Conservation (phyloP, 2,329 filamentous ascomycete species). For the Alternaria consortialis region DNA sequence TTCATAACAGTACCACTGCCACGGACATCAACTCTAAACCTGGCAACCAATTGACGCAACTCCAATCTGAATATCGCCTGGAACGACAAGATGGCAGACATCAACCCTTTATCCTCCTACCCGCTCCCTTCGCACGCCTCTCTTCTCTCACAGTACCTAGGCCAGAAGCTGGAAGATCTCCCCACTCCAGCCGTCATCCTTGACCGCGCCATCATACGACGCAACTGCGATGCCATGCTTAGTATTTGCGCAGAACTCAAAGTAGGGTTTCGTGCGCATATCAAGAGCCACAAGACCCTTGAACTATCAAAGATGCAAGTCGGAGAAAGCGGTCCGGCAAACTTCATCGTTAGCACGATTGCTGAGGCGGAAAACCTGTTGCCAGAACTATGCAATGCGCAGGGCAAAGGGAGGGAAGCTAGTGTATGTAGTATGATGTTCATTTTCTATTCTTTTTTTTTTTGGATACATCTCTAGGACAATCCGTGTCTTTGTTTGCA, state of each 20-base stretch:
- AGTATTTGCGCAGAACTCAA: conserved; percentile 66
- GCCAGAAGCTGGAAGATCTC: conserved; percentile 67
- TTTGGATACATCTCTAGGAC: neutral
- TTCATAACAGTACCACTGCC: neutral
- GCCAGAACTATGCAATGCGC: conserved; percentile 68
- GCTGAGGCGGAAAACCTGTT: conserved; percentile 74
- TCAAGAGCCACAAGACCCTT: conserved; percentile 85
- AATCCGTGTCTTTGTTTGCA: neutral
- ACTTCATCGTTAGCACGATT: conserved; percentile 78
- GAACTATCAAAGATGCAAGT: conserved; percentile 75
- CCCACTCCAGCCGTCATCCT: conserved; percentile 73
- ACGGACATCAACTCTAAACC: neutral
- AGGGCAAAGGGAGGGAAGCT: conserved; percentile 61
- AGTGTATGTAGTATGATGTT: conserved; percentile 61
- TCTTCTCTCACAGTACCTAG: conserved; percentile 59
- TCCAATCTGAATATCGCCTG: no score
- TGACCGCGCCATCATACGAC: conserved; percentile 70
- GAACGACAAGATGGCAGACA: neutral
- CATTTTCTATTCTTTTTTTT: no score
- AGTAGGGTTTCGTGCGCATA: conserved; percentile 76
- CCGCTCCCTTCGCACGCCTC: conserved; percentile 23
- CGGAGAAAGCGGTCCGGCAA: conserved; percentile 63
- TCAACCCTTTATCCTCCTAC: conserved; percentile 15
- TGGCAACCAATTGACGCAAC: no score
- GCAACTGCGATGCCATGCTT: conserved; percentile 78